Evolutionary conservation across 139 green algal genomes (phyloP).

Genomic region (Closterium sp.): DNA sequence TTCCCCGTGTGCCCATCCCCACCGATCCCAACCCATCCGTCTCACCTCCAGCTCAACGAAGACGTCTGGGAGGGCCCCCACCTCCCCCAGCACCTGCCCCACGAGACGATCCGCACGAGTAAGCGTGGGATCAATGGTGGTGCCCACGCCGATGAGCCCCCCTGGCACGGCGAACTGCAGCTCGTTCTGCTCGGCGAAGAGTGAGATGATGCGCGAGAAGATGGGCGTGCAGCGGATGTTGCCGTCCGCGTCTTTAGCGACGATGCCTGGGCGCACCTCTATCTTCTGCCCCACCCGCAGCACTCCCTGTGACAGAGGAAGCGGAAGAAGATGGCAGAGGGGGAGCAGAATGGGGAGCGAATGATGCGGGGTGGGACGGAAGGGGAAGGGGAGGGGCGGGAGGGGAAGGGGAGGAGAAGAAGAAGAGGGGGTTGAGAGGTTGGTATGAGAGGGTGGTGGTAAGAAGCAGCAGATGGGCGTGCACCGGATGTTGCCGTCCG

Average conservation of each 20-base stretch:
- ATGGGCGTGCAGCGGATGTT: slow-evolving; percentile 91
- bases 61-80: slow-evolving; percentile 91
- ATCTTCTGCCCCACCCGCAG: slow-evolving; percentile 89
- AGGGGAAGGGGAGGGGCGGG: too few relatives aligned
- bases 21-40: too few relatives aligned
- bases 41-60: slow-evolving; percentile 89
- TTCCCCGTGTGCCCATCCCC: too few relatives aligned
- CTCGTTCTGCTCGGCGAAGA: slow-evolving; percentile 96
- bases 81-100: slow-evolving; percentile 89
- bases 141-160: slow-evolving; percentile 97
- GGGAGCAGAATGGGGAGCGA: too few relatives aligned
- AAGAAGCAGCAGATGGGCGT: slow-evolving; percentile 74
- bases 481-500: slow-evolving; percentile 82
- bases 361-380: too few relatives aligned
- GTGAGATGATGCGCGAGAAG: slow-evolving; percentile 90
- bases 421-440: too few relatives aligned
- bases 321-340: too few relatives aligned
- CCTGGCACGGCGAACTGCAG: slow-evolving; percentile 97
- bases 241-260: slow-evolving; percentile 92
- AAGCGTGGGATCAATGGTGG: slow-evolving; percentile 96
- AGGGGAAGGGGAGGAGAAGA: too few relatives aligned
- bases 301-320: too few relatives aligned
- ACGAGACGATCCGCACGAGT: slow-evolving; percentile 95
- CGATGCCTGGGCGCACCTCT: slow-evolving; percentile 94
- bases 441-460: too few relatives aligned